These are phyloP conservation scores for Niebla homalea DNA, from an alignment of 495 filamentous ascomycete genomes.

Conservation along the genomic window DNA sequence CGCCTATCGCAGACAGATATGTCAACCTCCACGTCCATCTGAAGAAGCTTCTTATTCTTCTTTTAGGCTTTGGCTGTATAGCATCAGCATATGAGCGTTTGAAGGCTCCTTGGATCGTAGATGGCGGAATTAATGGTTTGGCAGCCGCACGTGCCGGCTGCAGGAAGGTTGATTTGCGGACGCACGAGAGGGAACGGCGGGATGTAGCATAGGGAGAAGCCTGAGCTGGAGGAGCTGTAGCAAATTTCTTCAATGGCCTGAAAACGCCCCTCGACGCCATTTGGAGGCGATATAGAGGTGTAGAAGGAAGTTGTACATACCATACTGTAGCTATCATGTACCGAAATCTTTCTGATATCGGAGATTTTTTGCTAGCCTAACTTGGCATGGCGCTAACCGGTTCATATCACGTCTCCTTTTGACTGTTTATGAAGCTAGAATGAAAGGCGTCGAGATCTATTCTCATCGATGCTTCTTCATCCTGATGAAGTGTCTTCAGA, in stretches of 20 bases:
- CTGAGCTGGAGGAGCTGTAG: not conserved
- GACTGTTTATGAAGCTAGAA: too few relatives aligned
- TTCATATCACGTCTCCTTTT: too few relatives aligned
- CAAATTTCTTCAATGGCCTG: conserved; percentile 1
- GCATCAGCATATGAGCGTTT: conserved; percentile 19
- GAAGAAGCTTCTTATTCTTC: conserved; percentile 28
- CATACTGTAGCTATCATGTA: too few relatives aligned
- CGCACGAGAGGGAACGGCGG: conserved; percentile 7
- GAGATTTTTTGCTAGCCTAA: too few relatives aligned
- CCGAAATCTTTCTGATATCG: too few relatives aligned
- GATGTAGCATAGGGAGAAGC: conserved; percentile 3
- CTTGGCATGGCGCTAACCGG: too few relatives aligned
- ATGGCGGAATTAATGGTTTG: conserved; percentile 5
- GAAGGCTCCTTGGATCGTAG: conserved; percentile 8
- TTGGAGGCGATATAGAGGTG: not conserved
- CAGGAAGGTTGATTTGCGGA: not conserved
- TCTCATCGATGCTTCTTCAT: too few relatives aligned
- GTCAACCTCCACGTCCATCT: conserved; percentile 66
- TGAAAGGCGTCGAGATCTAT: too few relatives aligned
- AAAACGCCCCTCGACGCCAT: conserved; percentile 12
- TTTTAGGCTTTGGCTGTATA: conserved; percentile 21
- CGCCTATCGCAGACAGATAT: conserved; percentile 53
- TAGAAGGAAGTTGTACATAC: too few relatives aligned
- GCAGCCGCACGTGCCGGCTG: conserved; percentile 7
- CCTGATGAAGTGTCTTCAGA: too few relatives aligned